A percentile compares a stretch with the other conserved stretches of the same genome.
Evolutionary conservation across 2,329 filamentous ascomycete genomes (phyloP).

Genomic region (Leptographium flavum): DNA sequence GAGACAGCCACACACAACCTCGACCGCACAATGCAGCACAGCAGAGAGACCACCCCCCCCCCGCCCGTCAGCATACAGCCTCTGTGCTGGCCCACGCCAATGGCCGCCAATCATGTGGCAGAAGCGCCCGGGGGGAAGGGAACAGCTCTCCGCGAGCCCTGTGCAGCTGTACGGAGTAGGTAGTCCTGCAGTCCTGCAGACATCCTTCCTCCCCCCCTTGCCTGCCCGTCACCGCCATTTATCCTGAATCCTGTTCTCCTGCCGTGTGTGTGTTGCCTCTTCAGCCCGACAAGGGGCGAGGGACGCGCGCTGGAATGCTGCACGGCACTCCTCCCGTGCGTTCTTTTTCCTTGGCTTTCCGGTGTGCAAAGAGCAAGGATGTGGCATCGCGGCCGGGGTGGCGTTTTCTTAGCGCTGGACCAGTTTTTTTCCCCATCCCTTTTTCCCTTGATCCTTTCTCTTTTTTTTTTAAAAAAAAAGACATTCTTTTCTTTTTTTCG

Average conservation of each 20-base stretch:
- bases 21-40: no score
- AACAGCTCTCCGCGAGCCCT: background rate
- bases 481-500: no score
- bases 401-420: no score
- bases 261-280: background rate
- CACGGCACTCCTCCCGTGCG: background rate
- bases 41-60: no score
- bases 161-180: no score
- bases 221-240: background rate
- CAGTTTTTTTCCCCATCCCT: no score
- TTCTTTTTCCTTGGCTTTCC: background rate
- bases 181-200: no score
- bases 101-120: no score
- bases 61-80: background rate
- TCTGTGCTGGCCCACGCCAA: background rate
- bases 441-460: background rate
- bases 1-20: no score
- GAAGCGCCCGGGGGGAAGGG: no score
- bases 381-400: no score
- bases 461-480: constrained; percentile 1
- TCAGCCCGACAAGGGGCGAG: background rate
- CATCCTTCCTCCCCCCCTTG: no score
- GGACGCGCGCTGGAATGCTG: background rate
- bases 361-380: background rate
- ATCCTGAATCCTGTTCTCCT: background rate